Evolutionary conservation across 768 basidiomycete genomes (phyloP).

Genomic region (Leccinum broughii): DNA sequence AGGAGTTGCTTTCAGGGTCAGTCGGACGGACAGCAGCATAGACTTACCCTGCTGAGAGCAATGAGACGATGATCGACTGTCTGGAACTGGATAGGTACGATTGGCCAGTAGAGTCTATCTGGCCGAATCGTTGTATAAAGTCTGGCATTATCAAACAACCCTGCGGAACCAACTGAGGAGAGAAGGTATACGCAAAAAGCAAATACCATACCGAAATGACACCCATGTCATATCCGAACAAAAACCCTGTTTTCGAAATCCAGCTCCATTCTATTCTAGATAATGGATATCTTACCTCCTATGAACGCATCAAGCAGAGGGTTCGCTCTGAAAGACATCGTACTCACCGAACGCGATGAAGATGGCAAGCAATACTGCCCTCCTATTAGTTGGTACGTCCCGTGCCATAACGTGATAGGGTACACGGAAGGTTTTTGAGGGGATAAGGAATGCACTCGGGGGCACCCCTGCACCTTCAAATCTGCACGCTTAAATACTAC

Average conservation of each 20-base stretch:
- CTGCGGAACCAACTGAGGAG: conserved; percentile 30
- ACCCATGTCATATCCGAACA: conserved; percentile 78
- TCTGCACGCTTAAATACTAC: conserved; percentile 12
- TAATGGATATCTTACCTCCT: conserved; percentile 22
- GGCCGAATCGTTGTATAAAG: conserved; percentile 69
- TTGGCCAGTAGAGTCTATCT: conserved; percentile 46
- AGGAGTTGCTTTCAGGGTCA: background rate
- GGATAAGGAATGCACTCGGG: background rate
- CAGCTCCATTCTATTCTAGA: background rate
- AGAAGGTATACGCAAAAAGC: conserved; percentile 2
- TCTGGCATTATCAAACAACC: conserved; percentile 82
- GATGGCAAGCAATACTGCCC: conserved; percentile 62
- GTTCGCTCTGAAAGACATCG: background rate
- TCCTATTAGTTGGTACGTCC: conserved; percentile 60
- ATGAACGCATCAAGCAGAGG: background rate
- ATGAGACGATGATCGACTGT: conserved; percentile 77
- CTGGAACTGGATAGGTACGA: conserved; percentile 57
- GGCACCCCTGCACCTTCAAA: background rate
- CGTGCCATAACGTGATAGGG: conserved; percentile 25
- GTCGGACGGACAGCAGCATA: background rate
- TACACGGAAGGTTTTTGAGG: background rate
- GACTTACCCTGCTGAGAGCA: conserved; percentile 67
- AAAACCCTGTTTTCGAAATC: conserved; percentile 43
- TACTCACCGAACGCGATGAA: conserved; percentile 73
- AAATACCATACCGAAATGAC: conserved; percentile 59